Evolutionary conservation across 192 early-diverging fungal species (phyloP).

Genomic region (Funneliformis geosporum): DNA sequence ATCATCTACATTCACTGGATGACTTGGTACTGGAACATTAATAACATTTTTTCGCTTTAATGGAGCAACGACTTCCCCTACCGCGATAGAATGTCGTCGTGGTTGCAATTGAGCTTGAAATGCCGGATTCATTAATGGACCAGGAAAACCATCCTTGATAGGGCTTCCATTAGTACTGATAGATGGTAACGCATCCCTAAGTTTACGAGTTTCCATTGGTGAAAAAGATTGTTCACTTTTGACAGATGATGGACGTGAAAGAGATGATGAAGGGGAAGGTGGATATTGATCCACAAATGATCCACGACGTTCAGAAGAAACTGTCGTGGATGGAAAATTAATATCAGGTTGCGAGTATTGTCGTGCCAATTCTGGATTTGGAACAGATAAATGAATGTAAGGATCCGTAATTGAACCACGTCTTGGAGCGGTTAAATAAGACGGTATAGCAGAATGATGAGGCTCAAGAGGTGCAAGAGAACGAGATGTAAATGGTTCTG

Average conservation of each 20-base stretch:
- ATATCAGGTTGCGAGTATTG: slow-evolving; percentile 30
- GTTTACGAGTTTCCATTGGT: slow-evolving; percentile 28
- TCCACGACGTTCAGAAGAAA: slow-evolving; percentile 23
- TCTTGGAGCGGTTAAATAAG: slow-evolving; percentile 38
- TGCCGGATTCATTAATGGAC: slow-evolving; percentile 30
- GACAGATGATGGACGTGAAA: slow-evolving; percentile 33
- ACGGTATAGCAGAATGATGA: slow-evolving; percentile 26
- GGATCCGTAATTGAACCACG: slow-evolving; percentile 48
- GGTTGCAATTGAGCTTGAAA: slow-evolving; percentile 31
- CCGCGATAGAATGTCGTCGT: slow-evolving; percentile 31
- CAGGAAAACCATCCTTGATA: slow-evolving; percentile 31
- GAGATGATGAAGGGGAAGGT: slow-evolving; percentile 28
- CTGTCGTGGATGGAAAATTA: slow-evolving; percentile 21
- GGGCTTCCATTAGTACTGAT: slow-evolving; percentile 35
- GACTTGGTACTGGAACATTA: slow-evolving; percentile 1
- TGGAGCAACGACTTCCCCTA: slow-evolving; percentile 26
- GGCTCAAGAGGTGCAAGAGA: slow-evolving; percentile 31
- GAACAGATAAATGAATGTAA: slow-evolving; percentile 23
- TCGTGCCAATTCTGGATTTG: slow-evolving; percentile 34
- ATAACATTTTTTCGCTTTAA: slow-evolving; percentile 24
- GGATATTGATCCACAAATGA: slow-evolving; percentile 38
- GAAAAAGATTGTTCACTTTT: slow-evolving; percentile 31
- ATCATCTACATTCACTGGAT: slow-evolving; percentile 34
- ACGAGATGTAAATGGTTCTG: slow-evolving; percentile 26
- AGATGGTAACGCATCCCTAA: slow-evolving; percentile 49